A percentile compares a stretch with the other conserved stretches of the same genome.
These are phyloP conservation scores for Chlamydomonas schloesseri DNA, from an alignment of 139 green algal species.

Conservation along the genomic window DNA sequence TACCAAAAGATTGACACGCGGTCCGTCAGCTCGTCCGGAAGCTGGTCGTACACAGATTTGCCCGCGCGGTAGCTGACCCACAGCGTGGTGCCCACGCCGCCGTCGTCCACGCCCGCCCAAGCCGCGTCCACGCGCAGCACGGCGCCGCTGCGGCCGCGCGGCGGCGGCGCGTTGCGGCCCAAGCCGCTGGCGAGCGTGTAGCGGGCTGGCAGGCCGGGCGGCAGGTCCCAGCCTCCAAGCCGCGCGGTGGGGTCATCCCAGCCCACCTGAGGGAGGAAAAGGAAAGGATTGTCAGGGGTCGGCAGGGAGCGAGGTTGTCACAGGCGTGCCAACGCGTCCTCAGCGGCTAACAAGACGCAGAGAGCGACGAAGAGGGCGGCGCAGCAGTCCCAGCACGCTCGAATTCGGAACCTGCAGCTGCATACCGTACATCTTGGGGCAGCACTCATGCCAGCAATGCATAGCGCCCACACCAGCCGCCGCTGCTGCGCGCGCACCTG, in stretches of 20 bases:
- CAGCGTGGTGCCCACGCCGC: background rate
- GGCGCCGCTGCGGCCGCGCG: background rate
- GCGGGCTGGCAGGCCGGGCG: background rate
- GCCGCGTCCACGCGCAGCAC: background rate
- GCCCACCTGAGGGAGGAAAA: constrained; percentile 28
- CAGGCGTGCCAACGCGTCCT: too few relatives aligned
- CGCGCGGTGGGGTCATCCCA: background rate
- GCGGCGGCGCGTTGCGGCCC: background rate
- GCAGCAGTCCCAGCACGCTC: too few relatives aligned
- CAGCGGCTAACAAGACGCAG: too few relatives aligned
- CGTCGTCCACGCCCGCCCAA: background rate
- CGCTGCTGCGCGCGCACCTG: too few relatives aligned
- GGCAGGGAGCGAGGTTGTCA: too few relatives aligned
- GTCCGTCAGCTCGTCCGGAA: background rate
- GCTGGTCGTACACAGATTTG: background rate
- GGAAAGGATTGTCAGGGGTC: too few relatives aligned
- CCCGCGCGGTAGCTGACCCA: background rate
- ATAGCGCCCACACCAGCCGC: too few relatives aligned
- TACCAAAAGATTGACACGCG: background rate
- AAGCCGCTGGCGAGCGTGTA: background rate
- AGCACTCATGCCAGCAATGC: too few relatives aligned
- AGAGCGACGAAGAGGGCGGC: too few relatives aligned
- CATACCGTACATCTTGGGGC: too few relatives aligned
- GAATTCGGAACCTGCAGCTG: too few relatives aligned
- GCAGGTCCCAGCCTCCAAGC: background rate